Evolutionary conservation across 2,329 filamentous ascomycete genomes (phyloP).

Genomic region (Neofusicoccum kwambonambiense): DNA sequence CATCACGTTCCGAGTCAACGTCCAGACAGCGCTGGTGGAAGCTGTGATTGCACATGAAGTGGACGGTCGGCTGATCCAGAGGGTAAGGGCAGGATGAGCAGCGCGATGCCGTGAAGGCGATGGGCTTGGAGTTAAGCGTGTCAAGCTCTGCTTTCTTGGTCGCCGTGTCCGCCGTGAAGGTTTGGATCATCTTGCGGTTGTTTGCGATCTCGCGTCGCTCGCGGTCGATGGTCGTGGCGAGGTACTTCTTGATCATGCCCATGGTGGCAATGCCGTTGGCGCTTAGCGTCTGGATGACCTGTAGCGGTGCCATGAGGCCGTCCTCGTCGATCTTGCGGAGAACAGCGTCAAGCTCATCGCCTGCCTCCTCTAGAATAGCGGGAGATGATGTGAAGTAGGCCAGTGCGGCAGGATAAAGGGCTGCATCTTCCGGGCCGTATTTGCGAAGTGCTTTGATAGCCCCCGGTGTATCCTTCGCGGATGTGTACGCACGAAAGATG

Average conservation of each 20-base stretch:
- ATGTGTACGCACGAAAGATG: conserved; percentile 94
- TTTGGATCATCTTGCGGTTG: conserved; percentile 80
- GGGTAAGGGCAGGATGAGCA: conserved; percentile 78
- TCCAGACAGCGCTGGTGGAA: conserved; percentile 93
- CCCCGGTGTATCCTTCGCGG: conserved; percentile 85
- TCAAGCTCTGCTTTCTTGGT: conserved; percentile 75
- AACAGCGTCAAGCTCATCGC: conserved; percentile 76
- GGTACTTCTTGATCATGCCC: conserved; percentile 94
- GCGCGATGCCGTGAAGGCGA: conserved; percentile 85
- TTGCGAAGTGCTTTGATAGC: conserved; percentile 87
- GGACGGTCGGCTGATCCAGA: conserved; percentile 84
- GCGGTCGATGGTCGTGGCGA: conserved; percentile 81
- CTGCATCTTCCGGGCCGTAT: conserved; percentile 87
- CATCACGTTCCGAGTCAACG: conserved; percentile 52
- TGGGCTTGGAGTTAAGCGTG: conserved; percentile 74
- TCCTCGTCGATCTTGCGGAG: conserved; percentile 85
- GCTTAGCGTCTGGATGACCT: conserved; percentile 90
- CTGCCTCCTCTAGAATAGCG: conserved; percentile 78
- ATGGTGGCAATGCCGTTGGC: conserved; percentile 85
- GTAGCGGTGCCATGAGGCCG: conserved; percentile 89
- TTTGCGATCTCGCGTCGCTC: conserved; percentile 81
- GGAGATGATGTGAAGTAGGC: conserved; percentile 90
- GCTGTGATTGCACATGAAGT: conserved; percentile 95
- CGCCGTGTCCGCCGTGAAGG: conserved; percentile 80
- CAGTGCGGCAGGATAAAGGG: conserved; percentile 87